Percentiles rank a stretch among this genome's conserved stretches.
phyloP scores from a whole-genome alignment of 2,329 filamentous ascomycete genomes.

The Phialophora tarda region DNA sequence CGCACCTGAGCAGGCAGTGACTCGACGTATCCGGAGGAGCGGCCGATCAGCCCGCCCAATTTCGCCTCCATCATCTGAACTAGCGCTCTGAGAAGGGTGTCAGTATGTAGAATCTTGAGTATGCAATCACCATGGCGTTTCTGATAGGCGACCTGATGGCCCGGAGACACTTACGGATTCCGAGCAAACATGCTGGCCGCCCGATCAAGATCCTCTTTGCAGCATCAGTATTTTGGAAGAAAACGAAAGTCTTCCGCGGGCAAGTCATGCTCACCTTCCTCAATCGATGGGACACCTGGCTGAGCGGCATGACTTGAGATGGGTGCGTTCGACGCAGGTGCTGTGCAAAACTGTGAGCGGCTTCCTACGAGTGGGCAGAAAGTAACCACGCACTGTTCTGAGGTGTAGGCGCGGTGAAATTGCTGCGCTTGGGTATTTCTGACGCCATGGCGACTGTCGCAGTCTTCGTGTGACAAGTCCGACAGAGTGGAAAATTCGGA shows the following conservation, averaged over 20 bases:
- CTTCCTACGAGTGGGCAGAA: not conserved
- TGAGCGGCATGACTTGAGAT: conserved; percentile 98
- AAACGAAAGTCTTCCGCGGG: not conserved
- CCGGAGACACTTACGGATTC: conserved; percentile 65
- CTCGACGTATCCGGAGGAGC: conserved; percentile 97
- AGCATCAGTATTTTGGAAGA: not conserved
- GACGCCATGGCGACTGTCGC: conserved; percentile 4
- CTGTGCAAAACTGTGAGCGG: conserved; percentile 30
- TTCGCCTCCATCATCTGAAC: conserved; percentile 98
- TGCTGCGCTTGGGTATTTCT: conserved; percentile 24
- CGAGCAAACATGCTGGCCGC: conserved; percentile 92
- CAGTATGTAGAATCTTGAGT: not conserved
- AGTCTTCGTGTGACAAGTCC: not conserved
- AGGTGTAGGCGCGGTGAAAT: conserved; percentile 60
- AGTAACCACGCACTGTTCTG: conserved; percentile 73
- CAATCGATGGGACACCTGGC: conserved; percentile 91
- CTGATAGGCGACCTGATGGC: not conserved
- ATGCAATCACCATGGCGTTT: not conserved
- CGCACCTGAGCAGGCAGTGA: conserved; percentile 87
- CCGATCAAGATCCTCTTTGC: conserved; percentile 85
- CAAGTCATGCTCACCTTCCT: conserved; percentile 71
- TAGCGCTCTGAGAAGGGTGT: conserved; percentile 59
- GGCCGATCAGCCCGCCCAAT: conserved; percentile 88
- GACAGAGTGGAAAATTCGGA: conserved; percentile 2
- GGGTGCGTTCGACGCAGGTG: conserved; percentile 86